Evolutionary conservation across 73 alveolate species (phyloP), one percentile per base, ranked within the genome.

Genomic region (Urostyla sp.): DNA sequence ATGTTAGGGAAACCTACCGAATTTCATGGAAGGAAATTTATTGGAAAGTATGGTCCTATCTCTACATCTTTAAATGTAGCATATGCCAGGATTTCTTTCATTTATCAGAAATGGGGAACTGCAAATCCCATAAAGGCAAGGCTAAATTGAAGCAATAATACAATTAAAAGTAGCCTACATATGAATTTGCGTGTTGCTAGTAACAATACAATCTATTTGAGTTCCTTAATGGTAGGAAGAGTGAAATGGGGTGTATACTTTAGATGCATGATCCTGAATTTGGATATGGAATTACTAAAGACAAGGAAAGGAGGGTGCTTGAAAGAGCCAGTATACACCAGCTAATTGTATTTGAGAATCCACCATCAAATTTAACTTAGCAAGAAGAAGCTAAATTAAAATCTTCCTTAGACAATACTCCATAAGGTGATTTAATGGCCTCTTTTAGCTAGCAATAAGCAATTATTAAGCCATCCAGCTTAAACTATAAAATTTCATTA

Each of bases 11-110:
- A 46, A 78, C 87, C 21, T 80, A 84, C 53, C 59, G 87, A 36
- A 76, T 87, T 30, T 76, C 87, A 18, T 87, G 94, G 87, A 79
- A 63, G 60, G 90, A 87, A 55, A 87, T 87, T 32, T 87, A 48
- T 60, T 87, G 94, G 87, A 77, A 80, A 59, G 80, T 87, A 0
- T 87, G 94, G 90, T 59, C 83, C 35, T 51, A 58, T 3, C 78
- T 87, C 23, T 37, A 63, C n/a, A 34, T 24, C 3, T 87, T 80
- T 36, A 30, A 58, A 23, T 85, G 93, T 69, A 67, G 34, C 34
- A 30, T 13, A 24, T 80, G 90, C 52, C 13, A 63, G 50, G 69
- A 34, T 13, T 75, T 36, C 32, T 75, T 27, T 46, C 55, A 31
- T 15, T 20, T 75, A 1, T 66, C 87, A 32, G 76, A 75, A 37